Conservation (phyloP, 164 flowering plant species). For the Protea cynaroides region DNA sequence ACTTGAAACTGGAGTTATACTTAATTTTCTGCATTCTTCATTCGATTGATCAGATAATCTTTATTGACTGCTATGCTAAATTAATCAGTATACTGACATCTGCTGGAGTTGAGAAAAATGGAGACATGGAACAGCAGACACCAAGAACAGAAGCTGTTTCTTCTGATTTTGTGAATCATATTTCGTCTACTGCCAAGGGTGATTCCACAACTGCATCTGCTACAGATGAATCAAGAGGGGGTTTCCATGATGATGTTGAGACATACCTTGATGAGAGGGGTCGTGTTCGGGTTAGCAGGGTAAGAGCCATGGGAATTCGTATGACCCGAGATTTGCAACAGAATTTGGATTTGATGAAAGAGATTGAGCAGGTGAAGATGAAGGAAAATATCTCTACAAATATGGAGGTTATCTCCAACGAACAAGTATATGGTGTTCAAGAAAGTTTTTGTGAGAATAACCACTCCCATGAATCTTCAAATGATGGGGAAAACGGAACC, state of each 20-base stretch:
- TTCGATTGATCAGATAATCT: not conserved
- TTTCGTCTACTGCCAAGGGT: conserved; percentile 20
- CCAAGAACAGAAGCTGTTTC: conserved; percentile 13
- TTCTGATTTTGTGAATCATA: conserved; percentile 15
- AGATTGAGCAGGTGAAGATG: conserved; percentile 49
- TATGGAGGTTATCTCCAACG: conserved; percentile 12
- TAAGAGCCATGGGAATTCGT: conserved; percentile 82
- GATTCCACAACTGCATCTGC: conserved; percentile 23
- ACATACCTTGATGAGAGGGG: conserved; percentile 89
- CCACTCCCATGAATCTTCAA: conserved; percentile 18
- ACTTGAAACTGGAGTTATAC: not conserved
- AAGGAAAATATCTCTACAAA: conserved; percentile 12
- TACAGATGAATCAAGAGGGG: conserved; percentile 25
- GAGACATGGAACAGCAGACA: conserved; percentile 20
- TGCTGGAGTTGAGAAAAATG: conserved; percentile 34
- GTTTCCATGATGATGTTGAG: conserved; percentile 44
- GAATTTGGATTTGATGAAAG: conserved; percentile 87
- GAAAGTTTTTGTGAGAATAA: conserved; percentile 14
- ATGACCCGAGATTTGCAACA: conserved; percentile 93
- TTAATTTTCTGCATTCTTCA: not conserved
- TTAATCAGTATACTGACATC: conserved; percentile 53
- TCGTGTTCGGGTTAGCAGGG: conserved; percentile 62
- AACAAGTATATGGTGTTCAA: conserved; percentile 6
- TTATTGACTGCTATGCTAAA: conserved; percentile 2
- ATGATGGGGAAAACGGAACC: conserved; percentile 17